Conservation (phyloP, 2,329 filamentous ascomycete genomes). For the Aspergillus sergii region DNA sequence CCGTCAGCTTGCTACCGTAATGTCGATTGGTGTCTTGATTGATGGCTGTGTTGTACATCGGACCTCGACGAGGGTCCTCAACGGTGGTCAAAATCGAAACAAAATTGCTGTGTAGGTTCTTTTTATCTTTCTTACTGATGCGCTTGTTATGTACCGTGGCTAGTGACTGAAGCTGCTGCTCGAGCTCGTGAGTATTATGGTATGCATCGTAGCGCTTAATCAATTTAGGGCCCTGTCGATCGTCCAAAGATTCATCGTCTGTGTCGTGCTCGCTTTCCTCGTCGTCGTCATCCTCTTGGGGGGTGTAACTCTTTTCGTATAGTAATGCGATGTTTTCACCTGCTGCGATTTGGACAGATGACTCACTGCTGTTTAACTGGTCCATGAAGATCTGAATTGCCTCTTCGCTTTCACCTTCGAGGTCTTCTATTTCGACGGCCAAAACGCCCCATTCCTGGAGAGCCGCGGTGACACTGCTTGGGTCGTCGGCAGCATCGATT, state of each 20-base stretch:
- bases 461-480: slow-evolving; percentile 70
- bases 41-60: slow-evolving; percentile 66
- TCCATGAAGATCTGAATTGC: slow-evolving; percentile 82
- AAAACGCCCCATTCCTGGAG: slow-evolving; percentile 79
- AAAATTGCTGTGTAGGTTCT: slow-evolving; percentile 67
- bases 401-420: slow-evolving; percentile 69
- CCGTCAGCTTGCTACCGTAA: slow-evolving; percentile 64
- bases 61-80: slow-evolving; percentile 67
- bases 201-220: slow-evolving; percentile 70
- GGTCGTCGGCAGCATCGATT: slow-evolving; percentile 71
- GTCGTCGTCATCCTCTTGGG: slow-evolving; percentile 61
- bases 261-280: slow-evolving; percentile 46
- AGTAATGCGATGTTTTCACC: slow-evolving; percentile 80
- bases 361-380: slow-evolving; percentile 75
- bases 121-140: slow-evolving; percentile 68
- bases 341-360: slow-evolving; percentile 73
- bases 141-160: slow-evolving; percentile 62
- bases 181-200: slow-evolving; percentile 63
- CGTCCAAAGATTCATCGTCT: slow-evolving; percentile 45
- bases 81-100: slow-evolving; percentile 67
- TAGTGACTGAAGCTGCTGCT: slow-evolving; percentile 61
- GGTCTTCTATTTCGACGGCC: slow-evolving; percentile 74
- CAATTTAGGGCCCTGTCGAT: slow-evolving; percentile 44
- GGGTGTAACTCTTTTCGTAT: slow-evolving; percentile 71
- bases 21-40: slow-evolving; percentile 61